phyloP scores from a whole-genome alignment of 2,329 filamentous ascomycete genomes.

The Colletotrichum chlorophyti region DNA sequence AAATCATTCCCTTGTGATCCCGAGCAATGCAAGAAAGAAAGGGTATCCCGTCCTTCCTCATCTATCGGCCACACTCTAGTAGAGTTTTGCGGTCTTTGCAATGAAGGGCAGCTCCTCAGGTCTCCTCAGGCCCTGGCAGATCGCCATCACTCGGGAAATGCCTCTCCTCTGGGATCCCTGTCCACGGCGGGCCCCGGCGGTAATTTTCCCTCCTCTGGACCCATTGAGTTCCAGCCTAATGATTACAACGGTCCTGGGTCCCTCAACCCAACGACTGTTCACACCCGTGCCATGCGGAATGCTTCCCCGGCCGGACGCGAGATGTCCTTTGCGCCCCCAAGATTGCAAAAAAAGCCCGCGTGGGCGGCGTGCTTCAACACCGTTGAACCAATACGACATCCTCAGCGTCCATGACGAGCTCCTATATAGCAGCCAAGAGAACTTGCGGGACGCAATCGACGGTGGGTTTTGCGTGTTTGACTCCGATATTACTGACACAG shows the following conservation, averaged over 20 bases:
- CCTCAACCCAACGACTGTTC: constrained; percentile 13
- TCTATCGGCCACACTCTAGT: constrained; percentile 19
- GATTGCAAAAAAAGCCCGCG: neutral
- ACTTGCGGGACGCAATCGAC: no score
- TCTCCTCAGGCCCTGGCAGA: no score
- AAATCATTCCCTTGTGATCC: constrained; percentile 18
- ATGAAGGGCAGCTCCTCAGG: constrained; percentile 14
- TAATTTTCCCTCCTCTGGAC: neutral
- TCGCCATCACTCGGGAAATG: constrained; percentile 10
- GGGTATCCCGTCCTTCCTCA: constrained; percentile 19
- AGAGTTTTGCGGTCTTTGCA: constrained; percentile 13
- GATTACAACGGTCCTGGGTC: constrained; percentile 16
- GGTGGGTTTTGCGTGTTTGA: no score
- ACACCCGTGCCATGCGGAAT: constrained; percentile 15
- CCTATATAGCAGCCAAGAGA: no score
- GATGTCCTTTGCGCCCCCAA: neutral
- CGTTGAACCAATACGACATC: no score
- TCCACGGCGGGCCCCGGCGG: constrained; percentile 18
- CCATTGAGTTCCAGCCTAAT: constrained; percentile 24
- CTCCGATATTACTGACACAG: no score
- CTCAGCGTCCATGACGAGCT: no score
- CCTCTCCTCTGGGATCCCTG: constrained; percentile 18
- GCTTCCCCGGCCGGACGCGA: constrained; percentile 12
- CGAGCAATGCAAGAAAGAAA: constrained; percentile 16
- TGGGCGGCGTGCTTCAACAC: no score